Evolutionary conservation across 768 basidiomycete genomes (phyloP).

Genomic region (Tulasnella sp.): DNA sequence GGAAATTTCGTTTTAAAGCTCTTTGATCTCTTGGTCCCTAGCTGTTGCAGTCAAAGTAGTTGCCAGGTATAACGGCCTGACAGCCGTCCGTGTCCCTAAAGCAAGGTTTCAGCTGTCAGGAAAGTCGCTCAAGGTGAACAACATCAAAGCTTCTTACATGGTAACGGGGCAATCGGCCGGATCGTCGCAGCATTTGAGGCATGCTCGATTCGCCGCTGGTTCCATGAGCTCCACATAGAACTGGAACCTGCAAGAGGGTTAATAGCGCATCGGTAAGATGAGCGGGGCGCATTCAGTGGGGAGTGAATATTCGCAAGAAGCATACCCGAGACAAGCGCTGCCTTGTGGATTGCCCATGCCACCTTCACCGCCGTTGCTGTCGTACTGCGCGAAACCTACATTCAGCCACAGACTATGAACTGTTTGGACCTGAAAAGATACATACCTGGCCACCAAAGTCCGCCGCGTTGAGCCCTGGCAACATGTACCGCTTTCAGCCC

Average conservation of each 20-base stretch:
- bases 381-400: neutral
- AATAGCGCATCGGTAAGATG: neutral
- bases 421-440: neutral
- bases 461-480: conserved; percentile 6
- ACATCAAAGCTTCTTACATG: neutral
- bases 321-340: conserved; percentile 15
- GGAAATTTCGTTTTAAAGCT: no score
- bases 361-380: conserved; percentile 12
- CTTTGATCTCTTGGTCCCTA: neutral
- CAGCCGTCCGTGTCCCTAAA: conserved; percentile 12
- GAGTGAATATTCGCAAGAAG: neutral
- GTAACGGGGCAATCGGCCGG: conserved; percentile 3
- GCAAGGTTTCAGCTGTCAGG: neutral
- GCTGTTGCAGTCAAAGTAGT: conserved; percentile 11
- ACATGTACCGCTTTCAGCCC: neutral
- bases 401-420: neutral
- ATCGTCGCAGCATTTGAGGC: conserved; percentile 14
- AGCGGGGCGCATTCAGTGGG: neutral
- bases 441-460: conserved; percentile 13
- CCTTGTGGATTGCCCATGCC: conserved; percentile 3
- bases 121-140: neutral
- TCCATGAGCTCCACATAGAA: conserved; percentile 14
- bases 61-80: conserved; percentile 7
- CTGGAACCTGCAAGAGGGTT: neutral
- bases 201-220: neutral